Conservation (phyloP, 768 basidiomycete species). For the Pisolithus albus region DNA sequence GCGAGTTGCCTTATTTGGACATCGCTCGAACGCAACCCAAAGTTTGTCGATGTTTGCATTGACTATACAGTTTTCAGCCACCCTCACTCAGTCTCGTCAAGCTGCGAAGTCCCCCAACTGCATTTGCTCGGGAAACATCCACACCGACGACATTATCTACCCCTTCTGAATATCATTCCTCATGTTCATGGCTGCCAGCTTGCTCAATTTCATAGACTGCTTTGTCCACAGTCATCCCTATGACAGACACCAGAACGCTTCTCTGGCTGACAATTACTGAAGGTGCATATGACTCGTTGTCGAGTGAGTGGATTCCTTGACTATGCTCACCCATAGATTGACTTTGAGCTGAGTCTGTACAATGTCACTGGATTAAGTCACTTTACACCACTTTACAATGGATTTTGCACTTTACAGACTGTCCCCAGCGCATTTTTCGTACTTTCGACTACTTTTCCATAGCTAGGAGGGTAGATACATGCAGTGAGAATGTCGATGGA, state of each 20-base stretch:
- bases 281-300: conserved; percentile 29
- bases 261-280: conserved; percentile 56
- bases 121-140: conserved; percentile 28
- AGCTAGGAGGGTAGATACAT: too few species aligned
- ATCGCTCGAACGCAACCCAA: too few species aligned
- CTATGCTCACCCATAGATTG: conserved; percentile 15
- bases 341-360: conserved; percentile 22
- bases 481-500: too few species aligned
- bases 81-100: conserved; percentile 23
- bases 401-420: too few species aligned
- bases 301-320: background rate
- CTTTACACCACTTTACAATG: too few species aligned
- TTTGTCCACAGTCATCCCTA: conserved; percentile 43
- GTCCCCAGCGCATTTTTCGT: too few species aligned
- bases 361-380: too few species aligned
- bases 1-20: too few species aligned
- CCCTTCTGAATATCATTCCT: conserved; percentile 44
- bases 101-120: conserved; percentile 30
- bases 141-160: conserved; percentile 24
- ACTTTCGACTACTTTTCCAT: too few species aligned
- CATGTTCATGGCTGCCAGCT: conserved; percentile 47
- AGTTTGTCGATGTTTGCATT: too few species aligned
- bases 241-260: conserved; percentile 34
- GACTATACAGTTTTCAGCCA: too few species aligned
- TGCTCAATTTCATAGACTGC: conserved; percentile 39